Evolutionary conservation across 2,329 filamentous ascomycete species (phyloP).

Genomic region (Epichloe typhina): DNA sequence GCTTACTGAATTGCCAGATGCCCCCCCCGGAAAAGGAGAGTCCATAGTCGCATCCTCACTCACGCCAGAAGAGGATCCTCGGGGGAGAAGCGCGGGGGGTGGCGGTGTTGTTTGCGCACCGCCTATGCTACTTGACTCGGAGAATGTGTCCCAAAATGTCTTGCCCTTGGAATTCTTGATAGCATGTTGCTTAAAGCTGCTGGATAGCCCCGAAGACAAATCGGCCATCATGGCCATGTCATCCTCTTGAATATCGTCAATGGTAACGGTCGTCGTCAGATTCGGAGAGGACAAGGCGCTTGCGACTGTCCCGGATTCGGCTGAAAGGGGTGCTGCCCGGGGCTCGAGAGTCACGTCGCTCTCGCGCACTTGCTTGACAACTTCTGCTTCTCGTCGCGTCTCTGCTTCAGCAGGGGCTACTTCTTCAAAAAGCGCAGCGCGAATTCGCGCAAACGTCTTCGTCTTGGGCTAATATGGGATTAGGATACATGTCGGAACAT

Average conservation of each 20-base stretch:
- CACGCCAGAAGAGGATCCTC: conserved; percentile 44
- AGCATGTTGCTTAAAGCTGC: conserved; percentile 63
- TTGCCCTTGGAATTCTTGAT: conserved; percentile 59
- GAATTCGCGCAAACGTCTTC: conserved; percentile 86
- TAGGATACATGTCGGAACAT: background rate
- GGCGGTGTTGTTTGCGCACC: conserved; percentile 47
- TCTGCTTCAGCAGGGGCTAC: conserved; percentile 78
- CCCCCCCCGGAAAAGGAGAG: conserved; percentile 40
- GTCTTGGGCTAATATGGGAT: conserved; percentile 62
- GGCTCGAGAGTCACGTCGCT: conserved; percentile 57
- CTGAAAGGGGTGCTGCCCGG: conserved; percentile 22
- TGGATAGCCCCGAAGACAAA: conserved; percentile 33
- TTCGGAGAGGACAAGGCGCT: conserved; percentile 58
- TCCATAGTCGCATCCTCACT: conserved; percentile 65
- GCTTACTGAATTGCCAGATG: conserved; percentile 19
- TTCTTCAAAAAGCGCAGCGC: conserved; percentile 84
- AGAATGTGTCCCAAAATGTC: conserved; percentile 64
- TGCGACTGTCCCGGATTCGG: conserved; percentile 33
- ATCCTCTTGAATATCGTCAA: conserved; percentile 61
- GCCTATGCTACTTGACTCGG: conserved; percentile 46
- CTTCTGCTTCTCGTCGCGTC: conserved; percentile 81
- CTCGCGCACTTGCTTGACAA: conserved; percentile 88
- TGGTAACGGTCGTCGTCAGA: conserved; percentile 46
- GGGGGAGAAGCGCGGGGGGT: conserved; percentile 49
- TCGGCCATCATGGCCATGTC: conserved; percentile 54